Percentiles rank a stretch among this genome's conserved stretches.
Conservation (phyloP, 306 rosid species). For the Prunus davidiana region DNA sequence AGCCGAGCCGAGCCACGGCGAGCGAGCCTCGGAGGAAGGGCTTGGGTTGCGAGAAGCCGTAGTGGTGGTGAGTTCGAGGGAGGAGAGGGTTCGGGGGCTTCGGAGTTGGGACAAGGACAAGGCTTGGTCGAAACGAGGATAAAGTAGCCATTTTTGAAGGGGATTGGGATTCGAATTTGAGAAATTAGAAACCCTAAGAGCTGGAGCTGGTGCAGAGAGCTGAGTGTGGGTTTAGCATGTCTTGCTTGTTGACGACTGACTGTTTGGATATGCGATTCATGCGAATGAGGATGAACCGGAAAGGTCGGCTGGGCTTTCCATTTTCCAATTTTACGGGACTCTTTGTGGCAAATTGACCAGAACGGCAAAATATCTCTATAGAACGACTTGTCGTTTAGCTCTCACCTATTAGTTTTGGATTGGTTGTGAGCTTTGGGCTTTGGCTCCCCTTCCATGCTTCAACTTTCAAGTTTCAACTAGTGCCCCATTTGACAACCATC, state of each 20-base stretch:
- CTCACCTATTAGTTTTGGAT: background rate
- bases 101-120: slow-evolving; percentile 39
- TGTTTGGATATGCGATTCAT: background rate
- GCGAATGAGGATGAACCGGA: background rate
- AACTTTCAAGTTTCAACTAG: too few species aligned
- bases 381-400: slow-evolving; percentile 5
- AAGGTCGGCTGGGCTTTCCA: background rate
- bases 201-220: background rate
- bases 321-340: slow-evolving; percentile 3
- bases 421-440: background rate
- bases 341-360: background rate
- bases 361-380: background rate
- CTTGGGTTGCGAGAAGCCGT: slow-evolving; percentile 25
- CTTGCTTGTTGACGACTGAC: background rate
- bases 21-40: slow-evolving; percentile 60
- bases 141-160: slow-evolving; percentile 49
- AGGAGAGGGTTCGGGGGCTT: slow-evolving; percentile 36
- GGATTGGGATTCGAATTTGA: background rate
- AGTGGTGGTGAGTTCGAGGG: slow-evolving; percentile 36
- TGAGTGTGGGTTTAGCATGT: background rate
- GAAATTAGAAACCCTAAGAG: slow-evolving; percentile 6
- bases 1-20: slow-evolving; percentile 51
- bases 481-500: too few species aligned
- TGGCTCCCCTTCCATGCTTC: background rate
- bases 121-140: slow-evolving; percentile 41